These are phyloP conservation scores for Taphrina flavorubra DNA, from an alignment of 1,139 yeast genomes.

Conservation along the genomic window DNA sequence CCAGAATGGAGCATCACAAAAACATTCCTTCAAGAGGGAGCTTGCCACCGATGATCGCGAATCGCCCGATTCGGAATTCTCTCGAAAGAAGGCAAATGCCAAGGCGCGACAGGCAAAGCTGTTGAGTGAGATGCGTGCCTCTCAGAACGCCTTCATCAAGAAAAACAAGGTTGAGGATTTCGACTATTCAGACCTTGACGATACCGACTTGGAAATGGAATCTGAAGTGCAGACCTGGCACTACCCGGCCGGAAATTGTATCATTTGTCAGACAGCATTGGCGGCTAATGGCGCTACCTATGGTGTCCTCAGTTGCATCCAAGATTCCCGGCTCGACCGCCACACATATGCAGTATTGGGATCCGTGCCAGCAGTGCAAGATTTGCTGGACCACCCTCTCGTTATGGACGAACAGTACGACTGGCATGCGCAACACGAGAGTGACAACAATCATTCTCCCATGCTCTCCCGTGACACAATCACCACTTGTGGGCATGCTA, in stretches of 20 bases:
- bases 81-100: slow-evolving; percentile 70
- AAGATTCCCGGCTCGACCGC: slow-evolving; percentile 32
- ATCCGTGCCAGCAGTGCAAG: not conserved
- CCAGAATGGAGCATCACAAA: slow-evolving; percentile 38
- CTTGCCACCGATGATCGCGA: slow-evolving; percentile 39
- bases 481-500: slow-evolving; percentile 91
- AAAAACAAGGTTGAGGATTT: slow-evolving; percentile 48
- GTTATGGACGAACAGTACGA: slow-evolving; percentile 17
- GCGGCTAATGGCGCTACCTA: slow-evolving; percentile 12
- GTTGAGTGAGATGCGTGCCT: slow-evolving; percentile 81
- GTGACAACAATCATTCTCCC: slow-evolving; percentile 53
- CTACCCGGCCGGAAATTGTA: slow-evolving; percentile 81
- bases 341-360: not conserved
- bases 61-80: slow-evolving; percentile 52
- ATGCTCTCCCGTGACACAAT: slow-evolving; percentile 54
- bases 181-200: slow-evolving; percentile 48
- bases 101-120: slow-evolving; percentile 73
- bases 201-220: slow-evolving; percentile 48
- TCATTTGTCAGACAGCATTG: slow-evolving; percentile 80
- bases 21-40: slow-evolving; percentile 33
- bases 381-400: slow-evolving; percentile 21
- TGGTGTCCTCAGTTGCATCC: slow-evolving; percentile 29
- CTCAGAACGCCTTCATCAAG: slow-evolving; percentile 68
- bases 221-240: slow-evolving; percentile 58
- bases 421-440: slow-evolving; percentile 61